Evolutionary conservation across 2,329 filamentous ascomycete species (phyloP), one percentile per base, ranked within the genome.

Genomic region (Xylariaceae sp.): DNA sequence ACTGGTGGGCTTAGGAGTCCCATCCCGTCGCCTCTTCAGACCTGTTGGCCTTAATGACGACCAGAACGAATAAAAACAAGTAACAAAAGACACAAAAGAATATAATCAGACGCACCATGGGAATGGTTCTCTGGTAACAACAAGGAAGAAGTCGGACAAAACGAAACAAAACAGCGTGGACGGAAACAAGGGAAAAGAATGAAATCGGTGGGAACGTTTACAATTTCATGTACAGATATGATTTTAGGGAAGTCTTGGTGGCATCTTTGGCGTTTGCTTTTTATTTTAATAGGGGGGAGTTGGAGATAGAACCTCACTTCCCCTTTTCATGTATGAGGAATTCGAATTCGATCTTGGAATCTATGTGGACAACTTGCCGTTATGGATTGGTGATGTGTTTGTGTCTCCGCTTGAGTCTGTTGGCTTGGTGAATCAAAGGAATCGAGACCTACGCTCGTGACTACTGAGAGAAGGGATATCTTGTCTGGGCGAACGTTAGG

Each of bases 1-100:
- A 97, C 77, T 97, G 92, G 93, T 97, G 83, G 83, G 17, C 39
- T 30, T 55, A 17, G 30, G 48, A 17, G 9, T 17, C 23, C 23
- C 23, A 30, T 30, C 4, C 4, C 23, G 23, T 30, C 23, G 23
- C 4, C 23, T 30, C 23, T 30, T 30, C 23, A 30, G 23, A 30
- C 23, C 23, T 30, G 23, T 30, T 30, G 3, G 23, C 23, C 23
- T 30, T 30, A 42, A 13, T 42, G 11, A 42, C 8, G 11, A 42
- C 37, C 37, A 13, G 7, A 42, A 42, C 8, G 37, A 42, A 42
- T 10, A 42, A 42, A 11, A 13, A 42, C 3, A 9, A 42, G 8
- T 13, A 42, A 42, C 37, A 42, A 8, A 42, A 42, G 37, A 42
- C 8, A 10, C 37, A 42, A 42, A 42, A 42, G 17, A 42, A 13